Base-by-base conservation (phyloP, 2,329 filamentous ascomycete species). In the Erysiphe pulchra region DNA sequence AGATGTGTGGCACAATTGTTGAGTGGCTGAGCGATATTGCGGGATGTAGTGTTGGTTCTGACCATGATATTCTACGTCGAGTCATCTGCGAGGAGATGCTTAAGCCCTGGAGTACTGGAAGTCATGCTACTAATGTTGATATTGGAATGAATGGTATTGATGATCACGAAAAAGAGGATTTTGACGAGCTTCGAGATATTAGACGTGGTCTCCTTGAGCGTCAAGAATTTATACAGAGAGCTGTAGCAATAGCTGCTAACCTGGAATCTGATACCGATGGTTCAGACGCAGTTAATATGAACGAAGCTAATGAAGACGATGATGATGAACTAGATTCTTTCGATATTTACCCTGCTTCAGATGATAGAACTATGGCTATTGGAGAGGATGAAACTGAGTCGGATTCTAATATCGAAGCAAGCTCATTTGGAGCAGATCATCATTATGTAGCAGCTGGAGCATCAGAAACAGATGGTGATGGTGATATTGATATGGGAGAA, bases 1-100 rank as follows among this genome's bases (percentile, higher is more conserved):
- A 95, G 59, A 98, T 98, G 92, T 94, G 86, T 55, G 85, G 82
- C n/a, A 84, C 85, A 14, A 87, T 98, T 49, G 80, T 98, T 46
- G 86, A 94, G 55, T 98, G 92, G 92, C 70, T 98, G 17, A 72
- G 77, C 45, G 92, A 98, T 60, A 92, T 98, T 55, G 74, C 85
- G 8, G 85, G 85, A 30, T 94, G 86, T 60, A 80, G 75, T 45
- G 80, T 93, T 42, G 84, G 83, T 1, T 67, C 74, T 31, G 84
- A 98, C 56, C 73, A 76, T 50, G 69, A 81, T 48, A 75, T 95
- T 16, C 65, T 98, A 39, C 73, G 85, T 34, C 77, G 75, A 45
- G 75, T 80, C 7, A 74, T 98, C 36, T 98, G 90, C 56, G 84
- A 95, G 59, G 84, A 98, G 60, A 71, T 95, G 55, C 73, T 98